A percentile compares a stretch with the other conserved stretches of the same genome.
These are phyloP conservation scores for Termitomyces sp. DNA, from an alignment of 768 basidiomycete species.

Conservation along the genomic window DNA sequence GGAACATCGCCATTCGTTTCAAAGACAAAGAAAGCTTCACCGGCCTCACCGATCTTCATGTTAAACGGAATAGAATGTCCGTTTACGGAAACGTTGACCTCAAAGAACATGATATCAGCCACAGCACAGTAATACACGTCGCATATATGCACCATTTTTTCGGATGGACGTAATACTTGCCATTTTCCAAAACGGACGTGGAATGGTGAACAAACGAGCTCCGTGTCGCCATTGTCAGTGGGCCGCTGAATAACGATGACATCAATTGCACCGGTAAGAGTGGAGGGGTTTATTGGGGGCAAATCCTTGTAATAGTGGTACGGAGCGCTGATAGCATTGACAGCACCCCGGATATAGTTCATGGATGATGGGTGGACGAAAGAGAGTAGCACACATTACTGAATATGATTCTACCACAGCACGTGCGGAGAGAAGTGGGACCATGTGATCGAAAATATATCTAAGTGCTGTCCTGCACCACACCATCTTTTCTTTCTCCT, in stretches of 20 bases:
- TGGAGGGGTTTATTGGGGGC: conserved; percentile 88
- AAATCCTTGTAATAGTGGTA: conserved; percentile 88
- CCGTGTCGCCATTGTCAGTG: conserved; percentile 52
- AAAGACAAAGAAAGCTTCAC: conserved; percentile 98
- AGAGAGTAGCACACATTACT: conserved; percentile 7
- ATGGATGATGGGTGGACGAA: conserved; percentile 32
- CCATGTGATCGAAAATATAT: conserved; percentile 16
- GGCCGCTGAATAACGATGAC: conserved; percentile 89
- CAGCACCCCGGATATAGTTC: conserved; percentile 87
- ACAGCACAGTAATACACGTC: neutral
- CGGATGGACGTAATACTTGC: conserved; percentile 87
- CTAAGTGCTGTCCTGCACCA: neutral
- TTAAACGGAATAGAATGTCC: conserved; percentile 80
- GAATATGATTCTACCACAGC: conserved; percentile 1
- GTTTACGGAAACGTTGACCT: conserved; percentile 91
- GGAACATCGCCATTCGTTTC: conserved; percentile 96
- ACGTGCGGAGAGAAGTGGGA: conserved; percentile 10
- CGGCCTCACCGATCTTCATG: conserved; percentile 99
- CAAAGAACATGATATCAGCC: neutral
- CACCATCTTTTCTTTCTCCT: neutral
- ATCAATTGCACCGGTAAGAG: conserved; percentile 97
- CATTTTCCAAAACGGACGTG: conserved; percentile 98
- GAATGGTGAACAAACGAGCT: conserved; percentile 89
- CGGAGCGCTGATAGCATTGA: conserved; percentile 78
- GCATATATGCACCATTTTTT: conserved; percentile 67